A percentile compares a stretch with the other conserved stretches of the same genome.
These are phyloP conservation scores for Globisporangium acanthophoron DNA, from an alignment of 352 stramenopile species.

Conservation along the genomic window DNA sequence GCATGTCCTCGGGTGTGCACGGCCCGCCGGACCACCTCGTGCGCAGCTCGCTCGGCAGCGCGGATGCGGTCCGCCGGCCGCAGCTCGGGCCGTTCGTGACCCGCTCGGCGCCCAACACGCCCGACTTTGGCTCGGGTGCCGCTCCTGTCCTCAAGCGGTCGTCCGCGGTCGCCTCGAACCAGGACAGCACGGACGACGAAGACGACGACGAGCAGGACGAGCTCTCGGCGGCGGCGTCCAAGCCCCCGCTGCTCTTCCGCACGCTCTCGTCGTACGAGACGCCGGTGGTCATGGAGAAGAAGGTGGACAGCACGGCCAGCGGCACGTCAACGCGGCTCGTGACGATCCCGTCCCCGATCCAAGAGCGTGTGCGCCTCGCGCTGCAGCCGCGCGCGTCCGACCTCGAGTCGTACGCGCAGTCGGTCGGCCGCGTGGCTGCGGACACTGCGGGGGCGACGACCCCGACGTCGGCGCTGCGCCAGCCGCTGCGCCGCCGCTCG, in stretches of 20 bases:
- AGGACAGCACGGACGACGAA: constrained; percentile 30
- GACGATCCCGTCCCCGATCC: constrained; percentile 52
- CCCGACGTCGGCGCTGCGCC: constrained; percentile 11
- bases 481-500: constrained; percentile 81
- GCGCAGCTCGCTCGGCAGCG: constrained; percentile 26
- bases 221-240: constrained; percentile 16
- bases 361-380: constrained; percentile 60
- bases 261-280: constrained; percentile 81
- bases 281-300: constrained; percentile 52
- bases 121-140: constrained; percentile 20
- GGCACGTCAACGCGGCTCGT: constrained; percentile 14
- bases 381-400: constrained; percentile 43
- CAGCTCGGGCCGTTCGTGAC: constrained; percentile 18
- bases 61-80: constrained; percentile 14
- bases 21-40: not conserved
- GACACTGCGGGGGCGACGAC: not conserved
- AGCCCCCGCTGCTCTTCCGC: constrained; percentile 55
- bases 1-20: constrained; percentile 4
- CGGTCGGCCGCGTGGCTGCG: not conserved
- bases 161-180: constrained; percentile 23
- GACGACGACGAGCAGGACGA: constrained; percentile 27
- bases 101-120: constrained; percentile 43
- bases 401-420: constrained; percentile 47
- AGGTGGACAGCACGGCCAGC: constrained; percentile 15
- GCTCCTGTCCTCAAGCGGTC: constrained; percentile 5